Conservation (phyloP, 805 yeast species). For the Cyberlindnera petersonii region DNA sequence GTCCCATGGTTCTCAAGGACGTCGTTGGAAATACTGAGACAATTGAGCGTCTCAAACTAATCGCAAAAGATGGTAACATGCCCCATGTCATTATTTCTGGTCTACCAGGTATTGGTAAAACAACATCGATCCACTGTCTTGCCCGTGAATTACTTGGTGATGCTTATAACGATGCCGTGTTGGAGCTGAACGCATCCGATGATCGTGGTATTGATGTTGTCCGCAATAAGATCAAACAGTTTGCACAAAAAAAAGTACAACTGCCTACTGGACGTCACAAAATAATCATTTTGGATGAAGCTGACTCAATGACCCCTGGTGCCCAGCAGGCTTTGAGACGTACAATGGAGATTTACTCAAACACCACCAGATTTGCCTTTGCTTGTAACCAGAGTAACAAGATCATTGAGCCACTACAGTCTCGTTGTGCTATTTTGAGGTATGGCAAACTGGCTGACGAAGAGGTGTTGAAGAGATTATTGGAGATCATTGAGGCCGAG, state of each 20-base stretch:
- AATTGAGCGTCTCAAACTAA: slow-evolving; percentile 73
- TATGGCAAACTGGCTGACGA: slow-evolving; percentile 78
- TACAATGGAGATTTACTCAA: slow-evolving; percentile 94
- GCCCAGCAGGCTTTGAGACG: slow-evolving; percentile 95
- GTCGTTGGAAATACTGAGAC: slow-evolving; percentile 94
- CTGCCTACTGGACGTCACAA: slow-evolving; percentile 89
- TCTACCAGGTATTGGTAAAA: slow-evolving; percentile 95
- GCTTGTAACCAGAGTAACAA: slow-evolving; percentile 94
- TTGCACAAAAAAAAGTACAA: slow-evolving; percentile 90
- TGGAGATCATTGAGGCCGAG: slow-evolving; percentile 68
- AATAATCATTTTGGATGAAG: slow-evolving; percentile 89
- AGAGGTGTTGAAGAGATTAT: slow-evolving; percentile 73
- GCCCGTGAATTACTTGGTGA: slow-evolving; percentile 81
- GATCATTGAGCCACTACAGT: slow-evolving; percentile 94
- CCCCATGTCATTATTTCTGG: slow-evolving; percentile 97
- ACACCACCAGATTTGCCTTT: slow-evolving; percentile 95
- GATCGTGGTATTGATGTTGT: slow-evolving; percentile 98
- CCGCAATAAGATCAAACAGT: slow-evolving; percentile 86
- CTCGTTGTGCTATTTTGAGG: slow-evolving; percentile 91
- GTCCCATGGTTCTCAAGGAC: slow-evolving; percentile 76
- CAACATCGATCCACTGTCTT: slow-evolving; percentile 87
- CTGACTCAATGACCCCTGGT: slow-evolving; percentile 95
- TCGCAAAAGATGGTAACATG: slow-evolving; percentile 92
- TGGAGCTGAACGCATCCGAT: slow-evolving; percentile 94
- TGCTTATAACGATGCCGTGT: slow-evolving; percentile 71